Base-by-base conservation (phyloP, 495 filamentous ascomycete genomes). In the Platismatia glauca region DNA sequence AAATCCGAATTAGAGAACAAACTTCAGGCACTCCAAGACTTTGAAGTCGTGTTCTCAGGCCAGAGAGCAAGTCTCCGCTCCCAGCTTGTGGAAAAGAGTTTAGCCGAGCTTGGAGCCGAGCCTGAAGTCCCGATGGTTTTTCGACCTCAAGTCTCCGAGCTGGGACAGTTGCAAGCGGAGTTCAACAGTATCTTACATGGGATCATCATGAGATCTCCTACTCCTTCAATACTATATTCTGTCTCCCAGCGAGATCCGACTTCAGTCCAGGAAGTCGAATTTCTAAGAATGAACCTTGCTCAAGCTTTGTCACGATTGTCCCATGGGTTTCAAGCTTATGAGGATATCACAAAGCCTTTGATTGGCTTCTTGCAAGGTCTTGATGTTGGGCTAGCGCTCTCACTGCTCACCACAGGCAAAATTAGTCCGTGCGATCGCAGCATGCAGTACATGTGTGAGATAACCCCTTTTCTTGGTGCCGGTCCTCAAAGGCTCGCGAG, bases 291-390 rank as follows among this genome's bases (percentile, higher is more conserved):
- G 46, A 96, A 96, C 68, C 76, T 96, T 18, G 76, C 75, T 9
- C 83, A 87, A 60, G 79, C 95, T 13, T 82, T 85, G 43, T 71
- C 71, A 27, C 81, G 92, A 44, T 77, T 98, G 33, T 79, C 76
- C 3, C 74, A 80, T 3, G 77, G 84, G 27, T 92, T 89, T 70
- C 80, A 83, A 48, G 84, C 82, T 38, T 97, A 96, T 66, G 87
- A 89, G 60, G 94, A 99, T 72, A 79, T 97, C 56, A 87, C 87
- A 0, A 78, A 79, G 55, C 92, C 92, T 4, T 76, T 90, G 46
- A 78, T 92, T 62, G 89, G 87, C 53, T 91, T 97, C 66, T 79
- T 97, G 12, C 84, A 88, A 59, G 86, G 89, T 60, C 77, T 99
- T 15, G 86, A 88, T 64, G 71, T 93, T 61, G 90, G 91, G 16